Evolutionary conservation across 2,329 filamentous ascomycete genomes (phyloP).

Genomic region (Colletotrichum tofieldiae): DNA sequence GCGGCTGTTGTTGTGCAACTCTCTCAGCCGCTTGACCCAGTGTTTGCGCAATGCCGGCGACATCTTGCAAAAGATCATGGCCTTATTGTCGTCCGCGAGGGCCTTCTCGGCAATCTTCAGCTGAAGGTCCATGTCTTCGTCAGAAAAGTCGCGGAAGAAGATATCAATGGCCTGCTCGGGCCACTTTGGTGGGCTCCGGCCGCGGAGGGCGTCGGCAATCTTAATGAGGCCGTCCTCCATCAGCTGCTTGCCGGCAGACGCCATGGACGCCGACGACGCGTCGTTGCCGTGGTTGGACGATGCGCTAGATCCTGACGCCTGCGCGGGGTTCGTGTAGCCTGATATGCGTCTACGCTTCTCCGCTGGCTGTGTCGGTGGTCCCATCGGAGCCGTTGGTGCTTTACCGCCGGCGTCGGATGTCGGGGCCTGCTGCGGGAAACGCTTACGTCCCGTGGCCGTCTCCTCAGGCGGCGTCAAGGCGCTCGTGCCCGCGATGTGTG

Average conservation of each 20-base stretch:
- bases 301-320: constrained; percentile 26
- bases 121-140: constrained; percentile 72
- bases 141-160: constrained; percentile 71
- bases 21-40: constrained; percentile 69
- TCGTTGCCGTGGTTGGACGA: constrained; percentile 51
- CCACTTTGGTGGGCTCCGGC: constrained; percentile 63
- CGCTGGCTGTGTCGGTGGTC: constrained; percentile 37
- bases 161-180: constrained; percentile 72
- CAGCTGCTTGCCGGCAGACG: constrained; percentile 45
- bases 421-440: constrained; percentile 49
- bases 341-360: constrained; percentile 57
- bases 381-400: constrained; percentile 41
- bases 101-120: constrained; percentile 73
- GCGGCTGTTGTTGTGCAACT: constrained; percentile 56
- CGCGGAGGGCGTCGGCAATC: constrained; percentile 58
- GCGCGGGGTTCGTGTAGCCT: constrained; percentile 45
- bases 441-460: constrained; percentile 61
- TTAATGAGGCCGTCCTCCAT: constrained; percentile 56
- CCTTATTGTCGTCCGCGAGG: constrained; percentile 72
- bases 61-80: constrained; percentile 76
- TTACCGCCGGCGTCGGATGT: constrained; percentile 34
- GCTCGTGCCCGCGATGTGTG: constrained; percentile 57
- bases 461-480: constrained; percentile 72
- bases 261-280: constrained; percentile 42
- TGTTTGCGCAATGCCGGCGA: constrained; percentile 66